Percentiles rank a stretch among this genome's conserved stretches.
Evolutionary conservation across 1,284 basidiomycete species (phyloP).

Genomic region (Cutaneotrichosporon cutaneum): DNA sequence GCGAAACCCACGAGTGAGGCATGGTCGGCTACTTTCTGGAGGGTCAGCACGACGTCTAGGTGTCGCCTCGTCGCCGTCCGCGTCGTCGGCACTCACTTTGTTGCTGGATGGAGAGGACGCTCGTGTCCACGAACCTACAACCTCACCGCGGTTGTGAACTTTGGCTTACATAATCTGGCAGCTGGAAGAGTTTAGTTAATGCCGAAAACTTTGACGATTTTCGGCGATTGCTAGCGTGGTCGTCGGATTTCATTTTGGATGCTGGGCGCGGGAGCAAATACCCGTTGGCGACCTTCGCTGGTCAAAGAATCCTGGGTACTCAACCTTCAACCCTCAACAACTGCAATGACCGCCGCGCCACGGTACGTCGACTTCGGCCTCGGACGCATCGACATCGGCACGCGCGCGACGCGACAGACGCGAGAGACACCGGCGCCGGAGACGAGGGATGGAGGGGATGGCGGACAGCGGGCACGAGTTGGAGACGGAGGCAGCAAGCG

Average conservation of each 20-base stretch:
- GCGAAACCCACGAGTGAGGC: constrained; percentile 64
- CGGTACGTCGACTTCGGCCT: constrained; percentile 3
- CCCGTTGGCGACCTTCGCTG: too few species aligned
- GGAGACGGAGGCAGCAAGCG: background rate
- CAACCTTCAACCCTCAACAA: constrained; percentile 7
- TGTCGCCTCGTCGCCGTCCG: background rate
- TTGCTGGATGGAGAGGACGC: constrained; percentile 3
- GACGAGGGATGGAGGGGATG: background rate
- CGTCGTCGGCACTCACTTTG: constrained; percentile 4
- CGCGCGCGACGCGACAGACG: background rate
- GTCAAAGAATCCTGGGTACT: background rate
- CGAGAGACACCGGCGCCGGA: constrained; percentile 1
- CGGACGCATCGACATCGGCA: constrained; percentile 1
- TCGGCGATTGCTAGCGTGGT: too few species aligned
- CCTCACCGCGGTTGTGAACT: too few species aligned
- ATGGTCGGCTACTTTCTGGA: constrained; percentile 62
- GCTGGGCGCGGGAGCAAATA: background rate
- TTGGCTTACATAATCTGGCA: too few species aligned
- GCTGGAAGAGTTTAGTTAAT: background rate
- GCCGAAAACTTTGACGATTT: background rate
- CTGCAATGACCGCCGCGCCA: constrained; percentile 7
- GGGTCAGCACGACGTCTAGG: background rate
- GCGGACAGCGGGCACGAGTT: background rate
- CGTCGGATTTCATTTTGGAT: too few species aligned
- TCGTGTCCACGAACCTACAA: background rate